Conservation (phyloP, 2,329 filamentous ascomycete species). For the Epichloe scottii region DNA sequence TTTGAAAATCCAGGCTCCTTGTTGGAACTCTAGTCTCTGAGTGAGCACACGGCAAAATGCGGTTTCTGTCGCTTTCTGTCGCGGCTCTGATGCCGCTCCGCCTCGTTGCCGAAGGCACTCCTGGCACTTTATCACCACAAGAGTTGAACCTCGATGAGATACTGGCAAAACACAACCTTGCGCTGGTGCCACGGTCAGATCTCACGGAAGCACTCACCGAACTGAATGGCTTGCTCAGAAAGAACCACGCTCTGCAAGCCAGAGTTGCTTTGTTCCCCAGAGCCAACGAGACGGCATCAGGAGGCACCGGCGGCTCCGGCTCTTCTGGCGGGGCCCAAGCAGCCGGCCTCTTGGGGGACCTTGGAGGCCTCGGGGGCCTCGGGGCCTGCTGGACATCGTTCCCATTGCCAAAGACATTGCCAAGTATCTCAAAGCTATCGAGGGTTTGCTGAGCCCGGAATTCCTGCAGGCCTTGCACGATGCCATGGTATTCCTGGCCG, state of each 20-base stretch:
- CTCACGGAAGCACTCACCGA: slow-evolving; percentile 32
- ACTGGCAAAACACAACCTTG: slow-evolving; percentile 30
- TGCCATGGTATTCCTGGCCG: slow-evolving; percentile 27
- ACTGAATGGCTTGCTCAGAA: slow-evolving; percentile 27
- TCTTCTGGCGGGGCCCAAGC: slow-evolving; percentile 1
- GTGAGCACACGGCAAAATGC: slow-evolving; percentile 16
- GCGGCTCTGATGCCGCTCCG: slow-evolving; percentile 21
- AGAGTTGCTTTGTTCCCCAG: slow-evolving; percentile 1
- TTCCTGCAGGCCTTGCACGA: slow-evolving; percentile 29
- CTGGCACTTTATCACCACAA: slow-evolving; percentile 13
- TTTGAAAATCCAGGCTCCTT: neutral
- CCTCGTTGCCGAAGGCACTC: slow-evolving; percentile 17
- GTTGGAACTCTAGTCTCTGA: neutral
- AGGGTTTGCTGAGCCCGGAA: slow-evolving; percentile 20
- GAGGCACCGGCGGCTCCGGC: neutral
- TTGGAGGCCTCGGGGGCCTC: slow-evolving; percentile 9
- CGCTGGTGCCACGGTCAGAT: slow-evolving; percentile 31
- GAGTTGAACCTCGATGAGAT: slow-evolving; percentile 28
- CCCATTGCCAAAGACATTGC: slow-evolving; percentile 15
- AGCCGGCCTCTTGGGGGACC: slow-evolving; percentile 6
- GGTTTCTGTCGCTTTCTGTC: slow-evolving; percentile 23
- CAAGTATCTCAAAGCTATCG: slow-evolving; percentile 2
- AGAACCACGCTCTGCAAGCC: slow-evolving; percentile 10
- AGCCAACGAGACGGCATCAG: neutral
- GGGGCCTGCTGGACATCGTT: slow-evolving; percentile 13